Conservation (phyloP, 164 flowering plant species). For the Sedum album region DNA sequence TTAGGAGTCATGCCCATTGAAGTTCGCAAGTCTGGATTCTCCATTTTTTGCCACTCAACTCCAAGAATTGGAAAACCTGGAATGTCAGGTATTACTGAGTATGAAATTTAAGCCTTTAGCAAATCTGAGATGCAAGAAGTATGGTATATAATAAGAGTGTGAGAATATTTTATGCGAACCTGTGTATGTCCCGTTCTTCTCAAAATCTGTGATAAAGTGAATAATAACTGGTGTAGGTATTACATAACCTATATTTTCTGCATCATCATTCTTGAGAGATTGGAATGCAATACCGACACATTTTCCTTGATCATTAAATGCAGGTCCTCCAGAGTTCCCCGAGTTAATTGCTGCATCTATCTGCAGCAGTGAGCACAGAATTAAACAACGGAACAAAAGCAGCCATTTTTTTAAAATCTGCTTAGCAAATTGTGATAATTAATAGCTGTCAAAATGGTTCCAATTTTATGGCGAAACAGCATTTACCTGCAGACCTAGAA, state of each 20-base stretch:
- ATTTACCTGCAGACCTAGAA: slow-evolving; percentile 4
- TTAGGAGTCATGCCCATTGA: slow-evolving; percentile 5
- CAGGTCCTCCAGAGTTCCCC: slow-evolving; percentile 3
- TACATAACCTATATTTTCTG: slow-evolving; percentile 7
- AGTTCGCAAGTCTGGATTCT: slow-evolving; percentile 4
- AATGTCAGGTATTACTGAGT: too few relatives aligned
- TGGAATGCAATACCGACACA: slow-evolving; percentile 9
- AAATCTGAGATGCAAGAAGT: not conserved
- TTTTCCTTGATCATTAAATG: slow-evolving; percentile 2
- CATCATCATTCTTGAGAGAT: slow-evolving; percentile 9
- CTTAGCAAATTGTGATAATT: too few relatives aligned
- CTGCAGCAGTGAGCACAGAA: not conserved
- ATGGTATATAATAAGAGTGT: not conserved
- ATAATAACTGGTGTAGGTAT: slow-evolving; percentile 7
- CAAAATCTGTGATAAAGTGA: slow-evolving; percentile 4
- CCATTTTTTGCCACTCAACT: slow-evolving; percentile 7
- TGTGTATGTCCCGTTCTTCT: slow-evolving; percentile 7
- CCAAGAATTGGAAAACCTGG: slow-evolving; percentile 3
- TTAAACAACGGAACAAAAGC: not conserved
- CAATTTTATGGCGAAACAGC: too few relatives aligned
- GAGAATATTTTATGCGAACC: not conserved
- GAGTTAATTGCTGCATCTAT: slow-evolving; percentile 8
- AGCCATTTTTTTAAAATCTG: too few relatives aligned
- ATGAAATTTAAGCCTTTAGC: not conserved
- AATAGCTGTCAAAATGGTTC: too few relatives aligned